These are phyloP conservation scores for Candida vartiovaarae DNA, from an alignment of 805 yeast genomes.

Conservation along the genomic window DNA sequence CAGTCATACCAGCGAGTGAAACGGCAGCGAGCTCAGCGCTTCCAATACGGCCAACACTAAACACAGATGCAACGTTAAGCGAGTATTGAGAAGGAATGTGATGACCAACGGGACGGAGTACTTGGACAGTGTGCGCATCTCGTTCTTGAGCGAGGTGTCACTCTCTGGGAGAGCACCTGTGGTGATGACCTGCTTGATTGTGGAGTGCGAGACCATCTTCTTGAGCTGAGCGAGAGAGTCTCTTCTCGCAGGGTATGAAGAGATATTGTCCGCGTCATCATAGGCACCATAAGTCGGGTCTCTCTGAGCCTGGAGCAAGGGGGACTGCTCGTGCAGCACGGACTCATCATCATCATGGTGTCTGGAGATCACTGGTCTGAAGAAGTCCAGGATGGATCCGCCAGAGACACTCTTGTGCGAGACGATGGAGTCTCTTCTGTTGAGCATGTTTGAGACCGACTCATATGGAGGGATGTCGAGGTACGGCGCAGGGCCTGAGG, in stretches of 20 bases:
- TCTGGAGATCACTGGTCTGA: conserved; percentile 10
- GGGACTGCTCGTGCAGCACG: conserved; percentile 13
- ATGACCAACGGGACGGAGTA: conserved; percentile 57
- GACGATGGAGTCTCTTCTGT: conserved; percentile 13
- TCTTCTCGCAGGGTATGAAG: conserved; percentile 14
- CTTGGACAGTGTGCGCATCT: conserved; percentile 31
- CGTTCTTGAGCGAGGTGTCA: conserved; percentile 30
- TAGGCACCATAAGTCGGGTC: conserved; percentile 11
- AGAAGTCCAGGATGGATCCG: conserved; percentile 22
- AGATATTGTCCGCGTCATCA: conserved; percentile 13
- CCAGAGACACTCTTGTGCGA: conserved; percentile 10
- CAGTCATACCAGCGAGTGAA: conserved; percentile 69
- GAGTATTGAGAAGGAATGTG: conserved; percentile 70
- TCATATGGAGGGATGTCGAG: conserved; percentile 20
- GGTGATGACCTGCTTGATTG: conserved; percentile 20
- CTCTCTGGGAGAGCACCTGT: conserved; percentile 20
- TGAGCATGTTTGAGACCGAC: conserved; percentile 16
- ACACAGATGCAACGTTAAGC: conserved; percentile 67
- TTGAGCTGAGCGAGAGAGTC: conserved; percentile 21
- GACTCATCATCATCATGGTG: conserved; percentile 7
- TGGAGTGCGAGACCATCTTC: conserved; percentile 20
- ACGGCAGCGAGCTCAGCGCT: conserved; percentile 69
- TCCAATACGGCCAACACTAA: conserved; percentile 71
- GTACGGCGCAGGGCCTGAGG: conserved; percentile 22
- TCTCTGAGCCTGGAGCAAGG: conserved; percentile 17